These are phyloP conservation scores for Malus hybrid DNA, from an alignment of 331 rosid genomes.

Conservation along the genomic window DNA sequence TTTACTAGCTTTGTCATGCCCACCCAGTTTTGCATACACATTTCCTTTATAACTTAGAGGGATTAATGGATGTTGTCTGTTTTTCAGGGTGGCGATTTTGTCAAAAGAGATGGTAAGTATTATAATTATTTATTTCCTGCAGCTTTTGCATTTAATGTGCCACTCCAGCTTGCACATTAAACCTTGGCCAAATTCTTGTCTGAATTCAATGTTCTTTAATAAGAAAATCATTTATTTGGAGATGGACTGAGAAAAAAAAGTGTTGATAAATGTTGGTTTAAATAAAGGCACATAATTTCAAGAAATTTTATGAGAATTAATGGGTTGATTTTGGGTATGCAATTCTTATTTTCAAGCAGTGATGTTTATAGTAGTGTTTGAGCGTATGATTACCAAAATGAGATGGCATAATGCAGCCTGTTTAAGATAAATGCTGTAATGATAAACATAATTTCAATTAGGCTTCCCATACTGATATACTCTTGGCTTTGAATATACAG, in stretches of 20 bases:
- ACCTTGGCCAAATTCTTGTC: not conserved
- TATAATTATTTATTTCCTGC: not conserved
- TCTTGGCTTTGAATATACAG: too few relatives aligned
- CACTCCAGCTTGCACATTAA: constrained; percentile 9
- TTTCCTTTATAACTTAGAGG: constrained; percentile 2
- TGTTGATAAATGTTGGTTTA: not conserved
- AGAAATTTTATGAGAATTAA: not conserved
- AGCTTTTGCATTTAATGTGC: constrained; percentile 7
- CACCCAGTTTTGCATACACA: constrained; percentile 19
- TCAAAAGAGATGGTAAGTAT: constrained; percentile 78
- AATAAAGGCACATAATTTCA: not conserved
- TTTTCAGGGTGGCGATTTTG: constrained; percentile 94
- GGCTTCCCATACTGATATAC: not conserved
- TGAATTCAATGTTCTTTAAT: not conserved
- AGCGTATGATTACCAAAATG: not conserved
- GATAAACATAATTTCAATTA: not conserved
- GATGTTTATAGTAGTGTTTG: not conserved
- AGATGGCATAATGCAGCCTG: not conserved
- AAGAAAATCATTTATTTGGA: not conserved
- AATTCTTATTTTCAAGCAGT: not conserved
- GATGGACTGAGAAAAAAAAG: not conserved
- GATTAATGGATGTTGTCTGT: constrained; percentile 30
- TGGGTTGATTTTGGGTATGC: not conserved
- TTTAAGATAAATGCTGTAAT: not conserved
- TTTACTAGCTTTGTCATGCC: constrained; percentile 30